Conservation (phyloP, 768 basidiomycete species). For the Boletus subcaerulescens region DNA sequence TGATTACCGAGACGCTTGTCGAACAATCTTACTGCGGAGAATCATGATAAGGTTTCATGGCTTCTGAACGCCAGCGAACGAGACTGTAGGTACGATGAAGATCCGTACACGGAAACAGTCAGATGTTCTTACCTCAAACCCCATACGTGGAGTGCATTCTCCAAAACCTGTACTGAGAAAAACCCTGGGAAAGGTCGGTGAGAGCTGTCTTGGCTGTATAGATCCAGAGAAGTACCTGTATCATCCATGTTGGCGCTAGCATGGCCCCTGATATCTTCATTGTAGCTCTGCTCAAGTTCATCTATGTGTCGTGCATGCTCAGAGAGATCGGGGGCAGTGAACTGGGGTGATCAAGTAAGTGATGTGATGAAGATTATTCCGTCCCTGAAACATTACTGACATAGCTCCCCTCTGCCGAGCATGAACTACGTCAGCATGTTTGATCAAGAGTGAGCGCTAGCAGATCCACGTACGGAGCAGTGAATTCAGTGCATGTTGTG, state of each 20-base stretch:
- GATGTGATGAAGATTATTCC: background rate
- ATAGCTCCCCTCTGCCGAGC: conserved; percentile 43
- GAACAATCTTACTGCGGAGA: conserved; percentile 64
- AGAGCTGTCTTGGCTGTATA: background rate
- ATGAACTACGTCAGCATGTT: conserved; percentile 28
- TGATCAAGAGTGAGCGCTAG: conserved; percentile 40
- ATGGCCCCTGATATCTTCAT: conserved; percentile 41
- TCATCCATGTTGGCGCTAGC: conserved; percentile 87
- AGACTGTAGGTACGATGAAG: conserved; percentile 41
- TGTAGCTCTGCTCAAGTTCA: conserved; percentile 57
- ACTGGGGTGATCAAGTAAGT: conserved; percentile 43
- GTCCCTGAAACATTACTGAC: conserved; percentile 33
- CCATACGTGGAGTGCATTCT: conserved; percentile 82
- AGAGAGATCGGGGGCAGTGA: conserved; percentile 76
- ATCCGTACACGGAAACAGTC: background rate
- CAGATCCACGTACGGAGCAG: conserved; percentile 55
- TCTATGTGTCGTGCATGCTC: conserved; percentile 70
- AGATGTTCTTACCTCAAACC: conserved; percentile 58
- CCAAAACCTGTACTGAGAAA: conserved; percentile 89
- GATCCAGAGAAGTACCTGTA: conserved; percentile 50
- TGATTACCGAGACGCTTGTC: background rate
- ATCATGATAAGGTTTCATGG: conserved; percentile 72
- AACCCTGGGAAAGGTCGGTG: conserved; percentile 51
- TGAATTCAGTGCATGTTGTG: conserved; percentile 82
- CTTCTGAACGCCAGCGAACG: conserved; percentile 80